Evolutionary conservation across 768 basidiomycete species (phyloP), one percentile per base, ranked within the genome.

Genomic region (Suillus brevipes): DNA sequence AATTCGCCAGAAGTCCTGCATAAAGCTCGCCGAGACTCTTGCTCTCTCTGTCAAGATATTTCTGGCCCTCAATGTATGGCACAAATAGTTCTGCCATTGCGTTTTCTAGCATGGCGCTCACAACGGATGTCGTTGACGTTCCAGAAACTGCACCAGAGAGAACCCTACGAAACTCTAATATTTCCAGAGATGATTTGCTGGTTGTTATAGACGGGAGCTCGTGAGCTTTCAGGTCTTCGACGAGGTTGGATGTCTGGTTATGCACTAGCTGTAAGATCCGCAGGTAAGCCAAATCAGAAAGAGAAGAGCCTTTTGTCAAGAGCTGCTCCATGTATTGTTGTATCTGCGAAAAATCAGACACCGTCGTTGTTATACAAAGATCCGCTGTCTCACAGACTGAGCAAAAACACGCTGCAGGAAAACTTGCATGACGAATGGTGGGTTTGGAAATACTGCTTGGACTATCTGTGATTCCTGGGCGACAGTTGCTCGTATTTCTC

Each of bases 341-440:
- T 67, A 99, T 95, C 97, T 98, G 72, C 13, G 20, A 28, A 53
- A 23, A 6, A 45, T 74, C 8, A 67, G 63, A 60, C 34, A 28
- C 28, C 43, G 42, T 65, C 28, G 52, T 31, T 16, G 64, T 31
- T n/a, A 36, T 64, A 50, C 37, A 55, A 50, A 8, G 62, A 31
- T 14, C 49, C 5, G 62, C 64, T 45, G 58, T 66, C 92, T 69
- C 76, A 96, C 95, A 56, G 95, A 94, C 82, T 98, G 97, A 2
- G 96, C 97, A 78, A 99, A 99, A 1, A 99, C 94, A 40, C 97
- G 85, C 72, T 98, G 97, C 49, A 99, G 75, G 77, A 99, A 99
- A 18, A 98, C 96, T 75, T 97, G 95, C 94, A 99, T 96, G 4
- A 99, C 97, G 18, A 94, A 87, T 20, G 91, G 87, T 10, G 97